Base-by-base conservation (phyloP, 169 alveolate species). In the Ichthyophthirius multifiliis region DNA sequence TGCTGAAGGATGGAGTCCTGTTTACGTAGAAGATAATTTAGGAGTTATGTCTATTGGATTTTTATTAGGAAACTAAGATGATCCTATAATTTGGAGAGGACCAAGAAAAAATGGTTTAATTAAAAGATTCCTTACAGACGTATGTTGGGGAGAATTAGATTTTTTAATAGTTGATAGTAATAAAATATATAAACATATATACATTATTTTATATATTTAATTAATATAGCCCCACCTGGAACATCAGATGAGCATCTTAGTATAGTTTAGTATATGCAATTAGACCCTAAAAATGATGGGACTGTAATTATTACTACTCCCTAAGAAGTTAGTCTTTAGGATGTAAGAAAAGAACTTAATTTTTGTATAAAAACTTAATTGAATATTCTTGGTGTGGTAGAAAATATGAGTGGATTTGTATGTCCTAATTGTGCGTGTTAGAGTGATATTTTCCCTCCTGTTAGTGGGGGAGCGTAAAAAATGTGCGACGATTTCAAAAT, bases 1-100 rank as follows among this genome's bases (percentile, higher is more conserved):
- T 45, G 89, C 89, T 45, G 90, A 90, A 46, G 97, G 97, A 27
- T 86, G 91, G 93, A 43, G 88, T 43, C 97, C 97, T 16, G 94
- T 93, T 18, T 93, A 93, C 80, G 86, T 88, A 32, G 90, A 87
- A 47, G 95, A 93, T 63, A 93, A 93, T 82, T 81, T 93, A 44
- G 97, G 94, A 62, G 94, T 93, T n/a, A 93, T 93, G 97, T 85
- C 93, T 6, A 91, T 93, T 64, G 97, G 97, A 34, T 93, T 90
- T 75, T 73, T 93, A 43, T 81, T 90, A 16, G 93, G 89, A 30
- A 82, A 83, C 44, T 78, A 93, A 76, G 91, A 93, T 81, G 94
- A 90, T 39, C 93, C 97, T 12, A 89, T 93, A 4, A 90, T 93
- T 27, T 93, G 97, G 97, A 82, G 97, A 83, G 97, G 97, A 0